phyloP scores from a whole-genome alignment of 768 basidiomycete genomes.

The Tephrocybe sp. region DNA sequence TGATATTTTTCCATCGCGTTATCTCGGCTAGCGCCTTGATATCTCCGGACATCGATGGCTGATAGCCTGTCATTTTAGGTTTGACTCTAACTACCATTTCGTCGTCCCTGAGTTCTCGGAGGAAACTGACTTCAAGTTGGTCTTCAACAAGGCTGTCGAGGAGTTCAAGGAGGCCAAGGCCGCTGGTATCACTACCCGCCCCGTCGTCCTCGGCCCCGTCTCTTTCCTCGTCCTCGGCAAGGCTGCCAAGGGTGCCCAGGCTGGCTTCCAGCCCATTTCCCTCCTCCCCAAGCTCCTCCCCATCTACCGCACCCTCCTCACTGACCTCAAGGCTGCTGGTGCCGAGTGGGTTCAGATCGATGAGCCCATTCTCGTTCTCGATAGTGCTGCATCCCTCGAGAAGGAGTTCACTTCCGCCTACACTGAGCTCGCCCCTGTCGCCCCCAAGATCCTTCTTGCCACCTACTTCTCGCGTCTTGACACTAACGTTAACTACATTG shows the following conservation, averaged over 20 bases:
- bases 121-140: constrained; percentile 88
- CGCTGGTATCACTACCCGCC: constrained; percentile 86
- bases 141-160: constrained; percentile 92
- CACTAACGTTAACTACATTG: constrained; percentile 81
- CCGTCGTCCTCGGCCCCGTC: constrained; percentile 93
- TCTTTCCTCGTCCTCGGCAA: constrained; percentile 95
- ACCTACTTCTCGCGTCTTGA: constrained; percentile 98
- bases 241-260: constrained; percentile 76
- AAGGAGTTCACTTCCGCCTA: constrained; percentile 81
- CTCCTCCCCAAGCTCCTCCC: constrained; percentile 88
- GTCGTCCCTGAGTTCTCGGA: constrained; percentile 97
- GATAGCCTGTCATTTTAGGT: constrained; percentile 48
- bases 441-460: constrained; percentile 91
- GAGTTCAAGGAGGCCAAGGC: constrained; percentile 95
- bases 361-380: constrained; percentile 94
- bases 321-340: constrained; percentile 90
- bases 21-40: constrained; percentile 6
- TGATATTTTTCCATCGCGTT: background rate
- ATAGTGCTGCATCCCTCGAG: constrained; percentile 73
- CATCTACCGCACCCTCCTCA: constrained; percentile 86
- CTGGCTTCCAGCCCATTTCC: constrained; percentile 87
- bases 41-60: constrained; percentile 5
- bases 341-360: constrained; percentile 95
- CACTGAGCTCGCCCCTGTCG: constrained; percentile 71
- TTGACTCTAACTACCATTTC: constrained; percentile 98